Base-by-base conservation (phyloP, 768 basidiomycete genomes). In the Pulveroboletus ravenelii region DNA sequence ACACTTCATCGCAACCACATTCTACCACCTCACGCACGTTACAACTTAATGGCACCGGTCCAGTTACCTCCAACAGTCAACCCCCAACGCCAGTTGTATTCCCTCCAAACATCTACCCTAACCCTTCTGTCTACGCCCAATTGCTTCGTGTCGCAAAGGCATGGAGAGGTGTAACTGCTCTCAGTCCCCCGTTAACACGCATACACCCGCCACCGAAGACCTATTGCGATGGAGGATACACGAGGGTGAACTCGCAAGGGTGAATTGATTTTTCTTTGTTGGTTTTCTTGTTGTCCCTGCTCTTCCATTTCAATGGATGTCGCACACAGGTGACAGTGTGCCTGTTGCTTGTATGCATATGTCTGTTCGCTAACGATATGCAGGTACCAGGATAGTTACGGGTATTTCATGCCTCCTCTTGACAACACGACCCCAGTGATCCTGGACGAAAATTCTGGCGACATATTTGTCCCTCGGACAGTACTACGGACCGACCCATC, bases 91-190 rank as follows among this genome's bases (percentile, higher is more conserved):
- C 63, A 46, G 75, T 84, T 49, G 73, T 78, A 41, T 65, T 66
- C 20, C 65, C 64, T 30, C 54, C 63, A 15, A 65, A 66, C 32
- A 46, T 55, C 8, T 67, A 67, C 27, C 57, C 64, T 5, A 60
- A 66, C 14, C 64, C 64, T 38, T 53, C 75, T 38, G 74, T 77
- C 3, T 73, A 80, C 10, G 70, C 72, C 32, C 76, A 71, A 35
- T 74, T 87, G 2, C 73, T 76, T n/a, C 69, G 71, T n/a, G 77
- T 80, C 15, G 84, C 85, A 10, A 73, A 77, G 18, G 68, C 75
- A 15, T 89, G 85, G 85, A 71, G 86, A 9, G 85, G 87, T 2
- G 69, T 87, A 29, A 78, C 80, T n/a, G 85, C 84, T 7, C 68
- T 81, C 53, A 67, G 68, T 20, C 60, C 68, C 3, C 61, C 64